A percentile compares a stretch with the other conserved stretches of the same genome.
phyloP scores from a whole-genome alignment of 2,329 filamentous ascomycete species.

The Aspergillus sp. region DNA sequence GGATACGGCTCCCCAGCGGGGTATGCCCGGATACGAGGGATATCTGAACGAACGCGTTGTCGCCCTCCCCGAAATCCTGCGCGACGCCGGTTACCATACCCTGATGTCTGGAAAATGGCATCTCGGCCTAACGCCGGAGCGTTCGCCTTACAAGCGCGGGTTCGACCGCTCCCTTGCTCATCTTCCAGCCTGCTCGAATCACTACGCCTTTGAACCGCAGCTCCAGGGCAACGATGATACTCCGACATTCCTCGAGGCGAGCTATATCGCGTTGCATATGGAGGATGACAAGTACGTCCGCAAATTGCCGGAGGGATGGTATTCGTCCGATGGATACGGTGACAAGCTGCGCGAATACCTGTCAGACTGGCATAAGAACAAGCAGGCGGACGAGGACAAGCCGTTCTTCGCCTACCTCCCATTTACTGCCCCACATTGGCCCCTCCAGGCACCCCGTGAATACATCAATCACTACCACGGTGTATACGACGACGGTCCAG shows the following conservation, averaged over 20 bases:
- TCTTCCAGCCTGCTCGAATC: constrained; percentile 64
- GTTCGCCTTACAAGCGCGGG: constrained; percentile 59
- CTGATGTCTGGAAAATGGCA: constrained; percentile 69
- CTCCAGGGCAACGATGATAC: constrained; percentile 46
- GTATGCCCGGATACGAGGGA: constrained; percentile 66
- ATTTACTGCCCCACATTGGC: constrained; percentile 68
- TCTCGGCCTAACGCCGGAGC: constrained; percentile 62
- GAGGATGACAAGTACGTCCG: constrained; percentile 51
- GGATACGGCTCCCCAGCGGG: constrained; percentile 59
- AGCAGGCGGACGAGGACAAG: constrained; percentile 30
- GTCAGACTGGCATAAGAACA: constrained; percentile 50
- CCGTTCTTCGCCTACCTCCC: constrained; percentile 66
- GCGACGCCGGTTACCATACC: constrained; percentile 63
- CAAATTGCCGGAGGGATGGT: constrained; percentile 57
- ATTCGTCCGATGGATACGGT: constrained; percentile 59
- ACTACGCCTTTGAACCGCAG: constrained; percentile 59
- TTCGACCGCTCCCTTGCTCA: constrained; percentile 65
- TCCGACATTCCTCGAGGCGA: constrained; percentile 46
- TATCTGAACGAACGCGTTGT: constrained; percentile 66
- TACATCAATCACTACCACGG: constrained; percentile 62
- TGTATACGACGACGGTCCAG: constrained; percentile 65
- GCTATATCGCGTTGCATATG: constrained; percentile 51
- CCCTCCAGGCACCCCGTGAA: constrained; percentile 62
- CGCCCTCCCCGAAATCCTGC: constrained; percentile 62
- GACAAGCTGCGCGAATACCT: constrained; percentile 59